phyloP scores from a whole-genome alignment of 2,329 filamentous ascomycete genomes.

The Nannizziopsis barbatae region DNA sequence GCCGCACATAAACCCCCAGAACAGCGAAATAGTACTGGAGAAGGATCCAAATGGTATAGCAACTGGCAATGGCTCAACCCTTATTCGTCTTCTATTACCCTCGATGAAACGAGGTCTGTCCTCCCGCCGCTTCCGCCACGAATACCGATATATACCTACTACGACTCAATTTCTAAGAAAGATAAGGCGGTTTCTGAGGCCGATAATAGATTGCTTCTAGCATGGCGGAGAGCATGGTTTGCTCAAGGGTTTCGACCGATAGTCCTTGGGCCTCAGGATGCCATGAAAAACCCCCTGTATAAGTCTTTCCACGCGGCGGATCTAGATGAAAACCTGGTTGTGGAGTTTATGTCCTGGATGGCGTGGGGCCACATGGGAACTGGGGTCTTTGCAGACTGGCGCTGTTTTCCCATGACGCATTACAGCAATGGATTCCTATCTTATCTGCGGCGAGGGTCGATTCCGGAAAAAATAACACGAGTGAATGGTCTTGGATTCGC shows the following conservation, averaged over 20 bases:
- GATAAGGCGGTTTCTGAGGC: slow-evolving; percentile 55
- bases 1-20: slow-evolving; percentile 60
- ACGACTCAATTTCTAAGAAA: slow-evolving; percentile 57
- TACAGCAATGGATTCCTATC: slow-evolving; percentile 60
- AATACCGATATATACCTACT: slow-evolving; percentile 79
- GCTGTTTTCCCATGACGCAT: slow-evolving; percentile 72
- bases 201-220: slow-evolving; percentile 66
- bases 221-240: slow-evolving; percentile 93
- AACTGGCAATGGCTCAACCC: slow-evolving; percentile 86
- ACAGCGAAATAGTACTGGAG: slow-evolving; percentile 66
- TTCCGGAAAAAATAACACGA: slow-evolving; percentile 55
- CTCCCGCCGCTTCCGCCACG: slow-evolving; percentile 64
- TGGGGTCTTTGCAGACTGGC: slow-evolving; percentile 66
- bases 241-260: slow-evolving; percentile 81
- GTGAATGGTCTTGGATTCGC: slow-evolving; percentile 62
- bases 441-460: slow-evolving; percentile 65
- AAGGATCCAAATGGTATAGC: slow-evolving; percentile 71
- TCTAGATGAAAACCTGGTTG: slow-evolving; percentile 51
- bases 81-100: slow-evolving; percentile 67
- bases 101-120: slow-evolving; percentile 73
- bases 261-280: slow-evolving; percentile 67
- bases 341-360: slow-evolving; percentile 71
- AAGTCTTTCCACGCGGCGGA: slow-evolving; percentile 51
- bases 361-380: slow-evolving; percentile 87
- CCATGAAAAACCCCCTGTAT: slow-evolving; percentile 71